phyloP scores from a whole-genome alignment of 148 eudicot species.

The Dianthus caryophyllus region DNA sequence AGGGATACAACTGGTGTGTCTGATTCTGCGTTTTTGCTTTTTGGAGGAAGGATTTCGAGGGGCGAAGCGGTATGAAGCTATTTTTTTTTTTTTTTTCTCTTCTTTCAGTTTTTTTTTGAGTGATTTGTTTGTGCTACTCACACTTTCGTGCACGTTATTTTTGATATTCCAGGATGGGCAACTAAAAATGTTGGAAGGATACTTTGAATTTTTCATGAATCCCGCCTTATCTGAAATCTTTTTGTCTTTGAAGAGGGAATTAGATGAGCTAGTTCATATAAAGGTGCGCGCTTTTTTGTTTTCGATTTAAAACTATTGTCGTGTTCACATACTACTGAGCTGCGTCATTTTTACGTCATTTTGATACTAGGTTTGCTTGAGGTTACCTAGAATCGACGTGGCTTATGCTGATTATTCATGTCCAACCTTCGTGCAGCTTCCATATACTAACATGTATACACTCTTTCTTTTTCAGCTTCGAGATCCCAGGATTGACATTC shows the following conservation, averaged over 20 bases:
- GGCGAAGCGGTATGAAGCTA: constrained; percentile 61
- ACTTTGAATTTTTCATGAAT: constrained; percentile 89
- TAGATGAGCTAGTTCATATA: constrained; percentile 66
- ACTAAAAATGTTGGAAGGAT: constrained; percentile 92
- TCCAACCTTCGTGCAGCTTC: not conserved
- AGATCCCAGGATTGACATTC: constrained; percentile 54
- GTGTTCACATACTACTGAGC: not conserved
- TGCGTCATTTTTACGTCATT: no score
- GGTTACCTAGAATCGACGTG: no score
- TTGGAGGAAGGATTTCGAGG: constrained; percentile 70
- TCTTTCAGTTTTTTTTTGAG: constrained; percentile 2
- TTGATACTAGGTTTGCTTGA: not conserved
- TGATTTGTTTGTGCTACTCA: not conserved
- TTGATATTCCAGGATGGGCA: constrained; percentile 63
- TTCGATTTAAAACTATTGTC: not conserved
- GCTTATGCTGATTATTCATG: no score
- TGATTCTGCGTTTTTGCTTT: constrained; percentile 77
- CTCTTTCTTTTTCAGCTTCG: constrained; percentile 49
- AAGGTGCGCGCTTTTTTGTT: constrained; percentile 46
- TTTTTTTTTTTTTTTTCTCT: no score
- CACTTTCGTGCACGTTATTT: not conserved
- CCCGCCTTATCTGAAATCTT: constrained; percentile 69
- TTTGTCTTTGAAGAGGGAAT: constrained; percentile 58
- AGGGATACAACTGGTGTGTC: constrained; percentile 95
- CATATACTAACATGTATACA: not conserved